Percentiles rank a stretch among this genome's conserved stretches.
Evolutionary conservation across 2,329 filamentous ascomycete species (phyloP).

Genomic region (Parascedosporium putredinis): DNA sequence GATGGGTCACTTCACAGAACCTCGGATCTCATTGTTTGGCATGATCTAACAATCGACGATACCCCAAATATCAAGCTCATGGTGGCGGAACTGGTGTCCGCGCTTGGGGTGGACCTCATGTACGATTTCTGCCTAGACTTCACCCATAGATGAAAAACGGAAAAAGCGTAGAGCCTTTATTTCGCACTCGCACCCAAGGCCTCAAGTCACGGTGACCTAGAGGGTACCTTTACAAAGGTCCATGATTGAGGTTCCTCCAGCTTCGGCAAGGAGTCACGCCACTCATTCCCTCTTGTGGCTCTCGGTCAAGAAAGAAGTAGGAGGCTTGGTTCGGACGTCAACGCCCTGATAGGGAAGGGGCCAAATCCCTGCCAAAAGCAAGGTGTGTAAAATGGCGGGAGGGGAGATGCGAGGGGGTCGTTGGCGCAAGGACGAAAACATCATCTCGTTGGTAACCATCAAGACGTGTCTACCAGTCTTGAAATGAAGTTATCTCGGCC

Average conservation of each 20-base stretch:
- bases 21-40: conserved; percentile 50
- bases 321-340: background rate
- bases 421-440: too few species aligned
- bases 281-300: background rate
- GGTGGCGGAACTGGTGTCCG: conserved; percentile 58
- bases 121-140: conserved; percentile 50
- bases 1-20: conserved; percentile 28
- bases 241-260: background rate
- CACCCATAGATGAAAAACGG: background rate
- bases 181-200: background rate
- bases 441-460: too few species aligned
- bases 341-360: background rate
- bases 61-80: conserved; percentile 44
- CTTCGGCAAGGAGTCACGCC: background rate
- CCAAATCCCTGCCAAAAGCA: background rate
- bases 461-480: too few species aligned
- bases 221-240: background rate
- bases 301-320: background rate
- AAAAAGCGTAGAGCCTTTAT: background rate
- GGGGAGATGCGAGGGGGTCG: background rate
- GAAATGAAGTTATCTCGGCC: too few species aligned
- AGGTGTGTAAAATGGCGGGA: background rate
- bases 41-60: conserved; percentile 37
- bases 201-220: background rate
- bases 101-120: conserved; percentile 51